Base-by-base conservation (phyloP, 2,329 filamentous ascomycete genomes). In the Eurotiales sp. region DNA sequence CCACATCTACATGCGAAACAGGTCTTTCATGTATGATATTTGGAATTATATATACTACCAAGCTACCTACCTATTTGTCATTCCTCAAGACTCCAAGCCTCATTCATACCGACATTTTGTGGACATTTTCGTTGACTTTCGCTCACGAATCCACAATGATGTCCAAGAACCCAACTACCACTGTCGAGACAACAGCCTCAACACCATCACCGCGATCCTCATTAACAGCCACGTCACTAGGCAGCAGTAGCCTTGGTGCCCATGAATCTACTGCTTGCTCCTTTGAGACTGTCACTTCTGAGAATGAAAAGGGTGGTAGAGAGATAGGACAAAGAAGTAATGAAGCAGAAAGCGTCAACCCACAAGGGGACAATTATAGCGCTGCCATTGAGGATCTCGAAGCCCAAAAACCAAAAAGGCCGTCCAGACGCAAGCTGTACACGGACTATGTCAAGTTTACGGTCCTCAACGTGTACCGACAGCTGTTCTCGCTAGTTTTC, bases 401-500 rank as follows among this genome's bases (percentile, higher is more conserved):
- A 30, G 52, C 55, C 30, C 61, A 64, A 50, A 57, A 54, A 29
- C 53, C 58, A 34, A 51, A 43, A 19, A 65, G 56, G 27, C 55
- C 68, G 19, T 45, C 41, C 21, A 46, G 46, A 60, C 66, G 23
- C 19, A 43, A 22, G 25, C 5, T 21, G 14, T 50, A 36, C 40
- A 36, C 21, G 29, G 21, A 46, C 36, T 61, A 61, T 15, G 50
- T 71, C 42, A 64, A 71, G 27, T 74, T 64, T 56, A 63, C 62
- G 29, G 53, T 68, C 32, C 60, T 74, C 51, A 65, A 67, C 51
- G 61, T 73, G 15, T 75, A 75, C 56, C 69, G 70, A 10, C 67
- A 71, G 7, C 69, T 75, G 4, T 74, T 73, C 60, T 63, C 66
- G 4, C 37, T 75, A 2, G 65, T 73, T n/a, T 65, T 74, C 29